Percentiles rank a stretch among this genome's conserved stretches.
Conservation (phyloP, 2,329 filamentous ascomycete genomes). For the Phyllosticta citribraziliensis region DNA sequence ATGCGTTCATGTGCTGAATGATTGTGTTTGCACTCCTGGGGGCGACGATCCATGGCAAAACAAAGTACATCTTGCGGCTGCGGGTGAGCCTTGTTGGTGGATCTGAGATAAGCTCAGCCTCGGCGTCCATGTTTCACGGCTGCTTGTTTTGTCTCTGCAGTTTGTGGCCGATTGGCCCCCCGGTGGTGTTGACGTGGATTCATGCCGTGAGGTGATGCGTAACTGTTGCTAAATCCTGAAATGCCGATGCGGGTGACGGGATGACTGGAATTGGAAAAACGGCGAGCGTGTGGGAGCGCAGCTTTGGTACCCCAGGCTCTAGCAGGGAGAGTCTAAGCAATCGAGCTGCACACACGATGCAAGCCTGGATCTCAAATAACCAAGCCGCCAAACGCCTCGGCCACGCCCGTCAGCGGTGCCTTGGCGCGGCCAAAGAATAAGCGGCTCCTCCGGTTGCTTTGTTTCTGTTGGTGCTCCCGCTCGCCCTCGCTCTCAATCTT, state of each 20-base stretch:
- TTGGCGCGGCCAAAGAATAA: conserved; percentile 4
- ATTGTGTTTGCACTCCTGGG: neutral
- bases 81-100: neutral
- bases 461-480: neutral
- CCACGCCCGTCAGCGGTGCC: conserved; percentile 7
- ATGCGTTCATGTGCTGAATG: neutral
- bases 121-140: neutral
- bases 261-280: neutral
- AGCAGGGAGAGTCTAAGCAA: neutral
- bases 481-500: conserved; percentile 8
- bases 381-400: conserved; percentile 9
- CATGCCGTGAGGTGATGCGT: neutral
- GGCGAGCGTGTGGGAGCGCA: neutral
- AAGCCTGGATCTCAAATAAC: conserved; percentile 1
- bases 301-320: neutral
- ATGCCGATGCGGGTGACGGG: neutral
- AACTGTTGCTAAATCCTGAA: neutral
- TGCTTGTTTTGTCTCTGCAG: neutral
- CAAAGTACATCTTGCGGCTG: neutral
- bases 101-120: neutral
- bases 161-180: neutral
- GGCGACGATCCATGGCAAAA: neutral
- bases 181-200: neutral
- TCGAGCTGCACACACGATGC: neutral
- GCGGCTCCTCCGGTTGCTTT: neutral